A percentile compares a stretch with the other conserved stretches of the same genome.
Evolutionary conservation across 1,139 yeast genomes (phyloP).

Genomic region (Yamadazyma buinensis): DNA sequence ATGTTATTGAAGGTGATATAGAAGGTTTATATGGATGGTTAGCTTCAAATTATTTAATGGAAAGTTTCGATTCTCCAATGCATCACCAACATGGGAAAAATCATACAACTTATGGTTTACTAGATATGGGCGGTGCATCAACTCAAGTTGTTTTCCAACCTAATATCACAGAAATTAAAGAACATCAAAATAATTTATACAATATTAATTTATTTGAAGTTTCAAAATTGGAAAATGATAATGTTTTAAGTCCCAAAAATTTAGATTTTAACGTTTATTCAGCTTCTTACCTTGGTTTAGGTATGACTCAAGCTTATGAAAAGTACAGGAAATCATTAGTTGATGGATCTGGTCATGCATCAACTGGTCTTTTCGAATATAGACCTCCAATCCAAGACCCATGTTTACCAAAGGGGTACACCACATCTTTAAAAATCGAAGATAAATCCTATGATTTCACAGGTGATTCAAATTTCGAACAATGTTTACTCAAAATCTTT

Average conservation of each 20-base stretch:
- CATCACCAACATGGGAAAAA: slow-evolving; percentile 49
- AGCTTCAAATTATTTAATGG: slow-evolving; percentile 65
- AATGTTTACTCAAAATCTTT: slow-evolving; percentile 50
- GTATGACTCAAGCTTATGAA: slow-evolving; percentile 65
- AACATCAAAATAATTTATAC: slow-evolving; percentile 54
- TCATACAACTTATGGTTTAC: slow-evolving; percentile 64
- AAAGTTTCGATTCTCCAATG: slow-evolving; percentile 49
- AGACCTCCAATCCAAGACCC: slow-evolving; percentile 48
- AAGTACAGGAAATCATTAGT: slow-evolving; percentile 42
- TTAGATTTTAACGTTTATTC: slow-evolving; percentile 55
- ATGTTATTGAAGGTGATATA: slow-evolving; percentile 68
- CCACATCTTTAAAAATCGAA: slow-evolving; percentile 20
- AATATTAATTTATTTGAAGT: slow-evolving; percentile 45
- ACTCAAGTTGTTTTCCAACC: slow-evolving; percentile 83
- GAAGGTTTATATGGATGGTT: slow-evolving; percentile 88
- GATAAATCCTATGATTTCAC: slow-evolving; percentile 33
- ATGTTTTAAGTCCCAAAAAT: slow-evolving; percentile 13
- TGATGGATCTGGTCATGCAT: slow-evolving; percentile 14
- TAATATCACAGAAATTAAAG: slow-evolving; percentile 48
- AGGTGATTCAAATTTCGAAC: slow-evolving; percentile 60
- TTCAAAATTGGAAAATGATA: slow-evolving; percentile 13
- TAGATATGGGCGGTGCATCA: slow-evolving; percentile 90
- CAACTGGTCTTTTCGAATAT: slow-evolving; percentile 14
- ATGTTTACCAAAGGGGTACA: slow-evolving; percentile 53
- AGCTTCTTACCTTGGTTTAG: slow-evolving; percentile 73